Evolutionary conservation across 1,139 yeast genomes (phyloP).

Genomic region (Diutina pseudorugosa): DNA sequence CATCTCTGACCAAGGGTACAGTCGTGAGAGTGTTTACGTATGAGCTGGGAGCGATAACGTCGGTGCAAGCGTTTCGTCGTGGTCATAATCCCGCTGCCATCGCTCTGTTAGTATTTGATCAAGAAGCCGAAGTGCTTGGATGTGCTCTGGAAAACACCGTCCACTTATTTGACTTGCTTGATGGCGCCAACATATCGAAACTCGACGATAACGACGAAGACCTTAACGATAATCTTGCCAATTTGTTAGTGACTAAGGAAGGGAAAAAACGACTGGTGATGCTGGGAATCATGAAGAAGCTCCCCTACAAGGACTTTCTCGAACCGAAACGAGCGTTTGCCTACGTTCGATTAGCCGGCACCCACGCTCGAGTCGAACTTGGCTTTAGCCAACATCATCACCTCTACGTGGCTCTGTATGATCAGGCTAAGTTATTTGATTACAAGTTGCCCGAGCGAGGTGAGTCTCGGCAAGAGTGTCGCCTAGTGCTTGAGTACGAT

Average conservation of each 20-base stretch:
- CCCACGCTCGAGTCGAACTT: slow-evolving; percentile 21
- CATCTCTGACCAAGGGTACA: background rate
- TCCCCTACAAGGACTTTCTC: slow-evolving; percentile 31
- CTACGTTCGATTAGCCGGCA: slow-evolving; percentile 26
- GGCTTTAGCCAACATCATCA: slow-evolving; percentile 26
- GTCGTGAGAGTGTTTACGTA: background rate
- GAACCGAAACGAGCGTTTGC: slow-evolving; percentile 35
- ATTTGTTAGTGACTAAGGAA: slow-evolving; percentile 15
- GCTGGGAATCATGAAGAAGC: slow-evolving; percentile 18
- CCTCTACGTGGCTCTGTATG: slow-evolving; percentile 25
- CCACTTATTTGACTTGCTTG: background rate
- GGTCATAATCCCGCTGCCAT: background rate
- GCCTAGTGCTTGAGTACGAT: slow-evolving; percentile 11
- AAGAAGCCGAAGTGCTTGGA: background rate
- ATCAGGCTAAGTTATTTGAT: slow-evolving; percentile 28
- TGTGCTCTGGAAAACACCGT: slow-evolving; percentile 3
- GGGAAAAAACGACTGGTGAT: slow-evolving; percentile 13
- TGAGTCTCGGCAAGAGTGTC: slow-evolving; percentile 21
- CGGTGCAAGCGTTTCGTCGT: background rate
- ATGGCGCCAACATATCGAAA: background rate
- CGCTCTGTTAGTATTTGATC: background rate
- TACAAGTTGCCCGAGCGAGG: slow-evolving; percentile 22
- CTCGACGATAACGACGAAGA: slow-evolving; percentile 9
- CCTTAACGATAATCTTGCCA: slow-evolving; percentile 33
- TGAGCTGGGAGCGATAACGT: background rate